Base-by-base conservation (phyloP, 805 yeast genomes). In the Wickerhamomyces bisporus region DNA sequence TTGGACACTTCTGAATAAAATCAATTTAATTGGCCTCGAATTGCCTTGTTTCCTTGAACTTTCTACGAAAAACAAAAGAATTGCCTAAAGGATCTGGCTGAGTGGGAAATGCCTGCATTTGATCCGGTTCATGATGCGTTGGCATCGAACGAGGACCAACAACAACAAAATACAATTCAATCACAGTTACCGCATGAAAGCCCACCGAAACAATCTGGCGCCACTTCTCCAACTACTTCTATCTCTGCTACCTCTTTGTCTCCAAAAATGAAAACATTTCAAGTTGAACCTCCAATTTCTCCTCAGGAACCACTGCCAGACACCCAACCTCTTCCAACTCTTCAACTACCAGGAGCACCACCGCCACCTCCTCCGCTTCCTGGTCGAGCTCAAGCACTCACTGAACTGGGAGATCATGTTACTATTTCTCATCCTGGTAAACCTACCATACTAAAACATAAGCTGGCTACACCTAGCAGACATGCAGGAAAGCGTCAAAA, bases 41-140 rank as follows among this genome's bases (percentile, higher is more conserved):
- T n/a, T n/a, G n/a, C n/a, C n/a, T n/a, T n/a, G n/a, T n/a, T n/a
- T n/a, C n/a, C n/a, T n/a, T n/a, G n/a, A n/a, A n/a, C n/a, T n/a
- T n/a, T n/a, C n/a, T n/a, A n/a, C n/a, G n/a, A n/a, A n/a, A n/a
- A n/a, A n/a, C n/a, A n/a, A n/a, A n/a, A n/a, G n/a, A n/a, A n/a
- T n/a, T n/a, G n/a, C n/a, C n/a, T 7, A 27, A 11, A 27, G 18
- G 15, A 18, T 14, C 11, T 7, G 16, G 15, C 6, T 6, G 9
- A 27, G 6, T 36, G 16, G 33, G 31, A 13, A 31, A 40, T 37
- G 41, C 34, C 43, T 8, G 35, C 38, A 4, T 44, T 38, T 38
- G 47, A 44, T 32, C 45, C 47, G 16, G 41, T 44, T 26, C 47
- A 44, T 26, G 47, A 44, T 30, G 37, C 40, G 23, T 30, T 44